These are phyloP conservation scores for Auricularia sp. DNA, from an alignment of 768 basidiomycete genomes.

Conservation along the genomic window DNA sequence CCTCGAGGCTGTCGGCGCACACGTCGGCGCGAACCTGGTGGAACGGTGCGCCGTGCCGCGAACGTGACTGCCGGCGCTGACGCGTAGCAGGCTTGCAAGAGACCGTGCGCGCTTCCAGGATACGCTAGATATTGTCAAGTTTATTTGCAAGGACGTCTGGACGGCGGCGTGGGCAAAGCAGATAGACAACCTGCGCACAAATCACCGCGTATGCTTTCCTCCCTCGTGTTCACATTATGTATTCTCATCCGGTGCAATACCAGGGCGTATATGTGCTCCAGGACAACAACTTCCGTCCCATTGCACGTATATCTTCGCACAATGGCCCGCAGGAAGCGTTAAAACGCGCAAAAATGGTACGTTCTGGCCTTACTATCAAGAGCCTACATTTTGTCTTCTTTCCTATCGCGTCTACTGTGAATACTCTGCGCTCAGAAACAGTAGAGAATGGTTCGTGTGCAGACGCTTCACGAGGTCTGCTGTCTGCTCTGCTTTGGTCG, in stretches of 20 bases:
- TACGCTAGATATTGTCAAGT: conserved; percentile 86
- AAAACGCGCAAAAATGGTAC: conserved; percentile 58
- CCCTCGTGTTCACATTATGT: not conserved
- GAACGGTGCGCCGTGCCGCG: conserved; percentile 50
- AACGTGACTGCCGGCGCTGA: not conserved
- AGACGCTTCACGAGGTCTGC: too few species aligned
- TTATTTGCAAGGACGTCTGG: conserved; percentile 96
- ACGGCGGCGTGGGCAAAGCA: conserved; percentile 86
- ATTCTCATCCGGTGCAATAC: not conserved
- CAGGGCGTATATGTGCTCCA: conserved; percentile 92
- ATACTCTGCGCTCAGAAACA: too few species aligned
- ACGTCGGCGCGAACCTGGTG: conserved; percentile 77
- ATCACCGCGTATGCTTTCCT: conserved; percentile 61
- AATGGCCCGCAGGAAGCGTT: conserved; percentile 66
- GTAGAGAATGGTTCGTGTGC: too few species aligned
- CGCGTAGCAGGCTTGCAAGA: conserved; percentile 50
- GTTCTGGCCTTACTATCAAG: conserved; percentile 15
- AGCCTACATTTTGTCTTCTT: not conserved
- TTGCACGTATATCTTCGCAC: conserved; percentile 71
- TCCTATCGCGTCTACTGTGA: too few species aligned
- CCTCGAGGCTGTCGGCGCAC: conserved; percentile 74
- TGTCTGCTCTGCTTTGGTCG: too few species aligned
- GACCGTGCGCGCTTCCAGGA: conserved; percentile 68
- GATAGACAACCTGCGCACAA: conserved; percentile 90
- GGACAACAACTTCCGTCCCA: conserved; percentile 82